Evolutionary conservation across 2,329 filamentous ascomycete genomes (phyloP).

Genomic region (Venturia carpophila): DNA sequence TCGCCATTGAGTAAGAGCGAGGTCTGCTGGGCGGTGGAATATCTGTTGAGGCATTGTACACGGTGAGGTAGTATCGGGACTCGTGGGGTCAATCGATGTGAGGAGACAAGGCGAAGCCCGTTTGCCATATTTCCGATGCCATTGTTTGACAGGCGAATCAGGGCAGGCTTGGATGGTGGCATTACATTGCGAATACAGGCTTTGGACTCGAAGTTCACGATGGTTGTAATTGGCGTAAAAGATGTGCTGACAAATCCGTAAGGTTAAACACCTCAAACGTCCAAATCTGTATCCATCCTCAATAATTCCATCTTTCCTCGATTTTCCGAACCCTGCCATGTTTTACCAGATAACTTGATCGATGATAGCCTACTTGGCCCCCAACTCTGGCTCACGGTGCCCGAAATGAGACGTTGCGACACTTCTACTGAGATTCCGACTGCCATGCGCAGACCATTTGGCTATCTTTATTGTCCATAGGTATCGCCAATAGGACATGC

Average conservation of each 20-base stretch:
- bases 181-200: not conserved
- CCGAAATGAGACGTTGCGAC: no score
- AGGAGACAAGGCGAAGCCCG: not conserved
- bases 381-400: no score
- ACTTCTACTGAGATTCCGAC: no score
- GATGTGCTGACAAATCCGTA: not conserved
- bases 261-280: not conserved
- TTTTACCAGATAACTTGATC: no score
- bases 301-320: not conserved
- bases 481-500: no score
- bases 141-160: slow-evolving; percentile 1
- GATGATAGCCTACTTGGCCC: no score
- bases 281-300: not conserved
- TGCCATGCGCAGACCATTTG: no score
- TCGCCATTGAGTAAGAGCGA: not conserved
- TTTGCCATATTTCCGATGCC: slow-evolving; percentile 7
- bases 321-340: not conserved
- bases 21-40: not conserved
- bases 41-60: not conserved
- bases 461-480: no score
- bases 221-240: not conserved
- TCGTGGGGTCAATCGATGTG: not conserved
- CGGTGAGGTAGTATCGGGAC: not conserved
- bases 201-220: not conserved
- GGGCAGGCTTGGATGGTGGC: slow-evolving; percentile 8